These are phyloP conservation scores for Umbelopsis vinacea DNA, from an alignment of 192 early-diverging fungal genomes.

Conservation along the genomic window DNA sequence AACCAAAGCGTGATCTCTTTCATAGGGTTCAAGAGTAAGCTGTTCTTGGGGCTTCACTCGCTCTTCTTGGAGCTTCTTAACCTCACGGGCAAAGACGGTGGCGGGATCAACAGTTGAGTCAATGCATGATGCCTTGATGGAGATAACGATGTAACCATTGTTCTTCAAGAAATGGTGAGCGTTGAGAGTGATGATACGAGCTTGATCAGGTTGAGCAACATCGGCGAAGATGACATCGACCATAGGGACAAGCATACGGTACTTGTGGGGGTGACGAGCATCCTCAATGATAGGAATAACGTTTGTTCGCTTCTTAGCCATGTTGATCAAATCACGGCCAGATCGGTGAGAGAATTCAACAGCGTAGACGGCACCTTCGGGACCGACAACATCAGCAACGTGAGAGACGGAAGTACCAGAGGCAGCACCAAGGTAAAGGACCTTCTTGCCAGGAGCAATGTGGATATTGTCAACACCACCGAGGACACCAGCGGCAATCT, in stretches of 20 bases:
- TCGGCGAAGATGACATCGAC: constrained; percentile 98
- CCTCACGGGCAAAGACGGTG: constrained; percentile 95
- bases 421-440: constrained; percentile 97
- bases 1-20: constrained; percentile 98
- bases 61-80: constrained; percentile 90
- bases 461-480: constrained; percentile 96
- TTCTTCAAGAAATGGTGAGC: constrained; percentile 98
- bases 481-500: constrained; percentile 97
- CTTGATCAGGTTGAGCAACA: constrained; percentile 99
- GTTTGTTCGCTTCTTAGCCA: constrained; percentile 99
- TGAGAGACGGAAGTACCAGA: constrained; percentile 95
- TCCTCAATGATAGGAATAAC: constrained; percentile 99
- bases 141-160: constrained; percentile 96
- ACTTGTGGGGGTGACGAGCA: constrained; percentile 99
- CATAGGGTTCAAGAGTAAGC: constrained; percentile 96
- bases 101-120: constrained; percentile 97
- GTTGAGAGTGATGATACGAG: constrained; percentile 97
- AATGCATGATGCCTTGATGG: constrained; percentile 99
- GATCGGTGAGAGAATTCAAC: constrained; percentile 99
- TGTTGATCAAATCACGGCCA: constrained; percentile 98
- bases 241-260: constrained; percentile 98
- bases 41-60: constrained; percentile 94
- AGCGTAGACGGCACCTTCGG: constrained; percentile 96
- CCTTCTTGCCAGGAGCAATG: constrained; percentile 95
- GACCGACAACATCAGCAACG: constrained; percentile 97